Base-by-base conservation (phyloP, 2,329 filamentous ascomycete genomes). In the Claviceps sp. region DNA sequence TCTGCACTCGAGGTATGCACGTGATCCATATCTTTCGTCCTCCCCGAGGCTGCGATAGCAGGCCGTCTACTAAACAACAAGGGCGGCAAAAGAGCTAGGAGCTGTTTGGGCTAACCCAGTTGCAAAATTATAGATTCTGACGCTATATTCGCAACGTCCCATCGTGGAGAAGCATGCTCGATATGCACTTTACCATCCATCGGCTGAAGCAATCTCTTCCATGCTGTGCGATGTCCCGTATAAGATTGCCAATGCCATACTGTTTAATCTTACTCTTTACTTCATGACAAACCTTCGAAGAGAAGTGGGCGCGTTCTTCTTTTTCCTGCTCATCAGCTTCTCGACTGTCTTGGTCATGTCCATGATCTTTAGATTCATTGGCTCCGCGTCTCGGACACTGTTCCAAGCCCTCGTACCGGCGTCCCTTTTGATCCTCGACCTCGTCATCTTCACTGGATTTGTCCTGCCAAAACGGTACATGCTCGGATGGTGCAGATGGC, bases 111-210 rank as follows among this genome's bases (percentile, higher is more conserved):
- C 45, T 47, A 37, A 48, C 3, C 24, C 13, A 16, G 6, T 24
- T 30, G 20, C 30, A 42, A 16, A 0, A 38, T 20, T 8, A 34
- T 54, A 84, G 74, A 93, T 95, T 63, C 68, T 93, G 37, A 89
- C 87, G 0, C 76, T 95, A 4, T 96, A 93, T 63, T 80, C 87
- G 2, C 89, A 95, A 77, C 84, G 90, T 40, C 85, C 87, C 1
- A 95, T 95, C 60, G 88, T 96, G 54, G 89, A 95, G 64, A 95
- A 95, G 65, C 90, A 96, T 60, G 72, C 77, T 52, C 81, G 85
- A 53, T 95, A 95, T 64, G 89, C 89, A 18, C 75, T 95, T 18
- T 95, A 95, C 61, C 90, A 95, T 61, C 89, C 90, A 0, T 89
- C 85, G 9, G 85, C 89, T 16, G 89, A 96, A 73, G 87, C 89